Base-by-base conservation (phyloP, 2,329 filamentous ascomycete species). In the Aspergillus vadensis region DNA sequence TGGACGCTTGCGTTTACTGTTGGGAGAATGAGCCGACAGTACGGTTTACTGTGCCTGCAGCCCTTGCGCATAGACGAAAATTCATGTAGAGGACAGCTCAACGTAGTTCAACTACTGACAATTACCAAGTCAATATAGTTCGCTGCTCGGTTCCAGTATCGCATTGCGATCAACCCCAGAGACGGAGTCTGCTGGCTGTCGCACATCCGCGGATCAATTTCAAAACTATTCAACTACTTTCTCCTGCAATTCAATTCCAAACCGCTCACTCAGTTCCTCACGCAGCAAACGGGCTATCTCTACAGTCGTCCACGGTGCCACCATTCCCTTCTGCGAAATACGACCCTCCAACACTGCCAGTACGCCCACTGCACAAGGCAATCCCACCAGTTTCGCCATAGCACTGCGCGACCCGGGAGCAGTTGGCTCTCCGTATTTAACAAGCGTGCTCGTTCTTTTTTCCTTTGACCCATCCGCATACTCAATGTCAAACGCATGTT, bases 381-480 rank as follows among this genome's bases (percentile, higher is more conserved):
- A 41, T n/a, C 50, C 50, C 50, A 53, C 50, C 32, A 53, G 9
- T 14, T 53, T 53, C 15, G 50, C 50, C 36, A 53, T 53, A 14
- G 50, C 50, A 39, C 50, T 53, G 50, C 50, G 50, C 19, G 50
- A 53, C 3, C 36, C 50, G 14, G 32, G 32, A 1, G 32, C 50
- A 53, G 25, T 17, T 15, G 50, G 32, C 17, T 53, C 50, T 12
- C 50, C 50, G 17, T 53, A 53, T 14, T 53, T 36, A 3, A 53
- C 50, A 8, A 53, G 19, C 6, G 50, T 53, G 15, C 50, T 53
- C 5, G 36, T 53, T 7, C 50, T 38, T 15, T 39, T 53, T n/a
- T 53, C 50, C 10, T 9, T 38, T 5, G 50, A 53, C 8, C 50
- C 32, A 5, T 19, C 50, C 15, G 19, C 36, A n/a, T 23, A 21